Evolutionary conservation across 2,329 filamentous ascomycete species (phyloP), one percentile per base, ranked within the genome.

Genomic region (Bipolaris oryzae): DNA sequence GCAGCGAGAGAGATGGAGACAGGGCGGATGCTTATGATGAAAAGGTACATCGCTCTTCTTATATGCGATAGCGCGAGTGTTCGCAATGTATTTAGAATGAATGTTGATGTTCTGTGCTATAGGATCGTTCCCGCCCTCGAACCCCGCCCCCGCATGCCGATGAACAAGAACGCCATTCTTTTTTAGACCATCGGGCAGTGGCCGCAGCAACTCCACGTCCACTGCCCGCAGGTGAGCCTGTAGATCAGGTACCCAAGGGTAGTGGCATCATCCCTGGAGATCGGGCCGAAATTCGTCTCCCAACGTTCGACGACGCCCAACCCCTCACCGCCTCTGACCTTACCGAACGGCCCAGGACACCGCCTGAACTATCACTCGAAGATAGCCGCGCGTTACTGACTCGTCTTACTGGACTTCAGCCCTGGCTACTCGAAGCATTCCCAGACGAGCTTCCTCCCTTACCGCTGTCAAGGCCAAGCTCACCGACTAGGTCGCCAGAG

Each of bases 121-220:
- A 74, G 72, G 71, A 74, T 63, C 70, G 54, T 62, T 64, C 63
- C 51, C 57, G 64, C 55, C 63, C 68, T 64, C 69, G 67, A 65
- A 59, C 54, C 44, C 62, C 66, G 51, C 58, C 61, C 49, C 58
- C 62, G 57, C 61, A 63, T 64, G 68, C 64, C 66, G 66, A 67
- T 68, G 64, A 67, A 62, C 64, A 66, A 59, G 55, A 63, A 47
- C 76, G 70, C 58, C 72, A 81, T 78, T 82, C 84, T 87, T 87
- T 87, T 87, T 86, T 87, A 87, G 85, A 74, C 72, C 78, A 79
- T 77, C 79, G 83, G 84, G 84, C 82, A 82, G 85, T 85, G 83
- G 82, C 82, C 64, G 69, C 61, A 65, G 60, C 62, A 57, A 60
- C 61, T 65, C 61, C 62, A 65, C 70, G 68, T 77, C 80, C 80